Evolutionary conservation across 1,284 basidiomycete genomes (phyloP), one percentile per base, ranked within the genome.

Genomic region (Golubevia pallescens): DNA sequence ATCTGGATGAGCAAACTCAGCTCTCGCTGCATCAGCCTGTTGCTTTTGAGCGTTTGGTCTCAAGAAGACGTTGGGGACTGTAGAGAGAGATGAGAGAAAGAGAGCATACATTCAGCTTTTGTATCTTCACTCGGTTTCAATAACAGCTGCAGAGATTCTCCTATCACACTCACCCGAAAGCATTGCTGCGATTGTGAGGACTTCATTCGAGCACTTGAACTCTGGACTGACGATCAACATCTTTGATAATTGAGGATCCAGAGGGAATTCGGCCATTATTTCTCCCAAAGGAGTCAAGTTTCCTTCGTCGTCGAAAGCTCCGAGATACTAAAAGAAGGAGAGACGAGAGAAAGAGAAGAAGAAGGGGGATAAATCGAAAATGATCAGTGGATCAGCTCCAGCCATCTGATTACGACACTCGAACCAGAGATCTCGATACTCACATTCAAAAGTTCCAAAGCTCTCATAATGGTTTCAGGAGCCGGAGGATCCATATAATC

Each of bases 401-500:
- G n/a, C n/a, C n/a, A n/a, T n/a, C n/a, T n/a, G n/a, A n/a, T n/a
- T n/a, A n/a, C n/a, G n/a, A n/a, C n/a, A n/a, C n/a, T n/a, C n/a
- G n/a, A n/a, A n/a, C n/a, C n/a, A n/a, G n/a, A n/a, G n/a, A n/a
- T n/a, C n/a, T n/a, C n/a, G n/a, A n/a, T n/a, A n/a, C n/a, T n/a
- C n/a, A n/a, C n/a, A n/a, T n/a, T n/a, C 62, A 99, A 88, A 63
- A 98, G 87, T 86, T 99, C 97, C 61, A 99, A 88, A 2, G 96
- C 97, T 66, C 97, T 92, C 95, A 99, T 98, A 65, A 99, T 90
- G 1, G 95, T 97, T 86, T 99, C 97, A 2, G 96, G 96, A 3
- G 97, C 96, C 0, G 95, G 95, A 0, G 94, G 93, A 86, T 97
- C 94, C 89, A 99, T 94, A 80, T 97, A 98, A 86, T 98, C 96